Evolutionary conservation across 441 rosid species (phyloP).

Genomic region (Euphorbia schlechtendalii): DNA sequence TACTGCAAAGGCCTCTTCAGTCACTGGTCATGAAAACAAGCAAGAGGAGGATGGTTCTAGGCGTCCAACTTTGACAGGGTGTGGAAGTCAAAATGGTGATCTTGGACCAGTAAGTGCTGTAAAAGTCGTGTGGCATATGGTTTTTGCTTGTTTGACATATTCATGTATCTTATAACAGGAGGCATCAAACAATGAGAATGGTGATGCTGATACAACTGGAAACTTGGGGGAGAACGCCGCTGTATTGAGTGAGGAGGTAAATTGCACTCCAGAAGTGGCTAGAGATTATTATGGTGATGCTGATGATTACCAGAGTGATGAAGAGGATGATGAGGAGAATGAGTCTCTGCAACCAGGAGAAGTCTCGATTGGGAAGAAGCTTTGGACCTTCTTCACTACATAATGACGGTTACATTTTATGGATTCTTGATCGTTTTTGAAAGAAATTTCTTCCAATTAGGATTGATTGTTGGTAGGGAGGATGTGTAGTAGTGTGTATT

Average conservation of each 20-base stretch:
- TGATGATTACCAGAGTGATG: conserved; percentile 26
- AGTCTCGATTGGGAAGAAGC: conserved; percentile 75
- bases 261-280: conserved; percentile 45
- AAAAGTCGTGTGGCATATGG: no score
- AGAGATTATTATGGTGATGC: conserved; percentile 26
- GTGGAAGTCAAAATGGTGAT: conserved; percentile 55
- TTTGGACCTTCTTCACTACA: conserved; percentile 85
- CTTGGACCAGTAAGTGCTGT: conserved; percentile 42
- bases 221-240: conserved; percentile 32
- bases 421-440: conserved; percentile 19
- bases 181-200: conserved; percentile 29
- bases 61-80: conserved; percentile 34
- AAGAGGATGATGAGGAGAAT: conserved; percentile 42
- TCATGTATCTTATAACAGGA: conserved; percentile 30
- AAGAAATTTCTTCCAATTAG: conserved; percentile 14
- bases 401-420: conserved; percentile 20
- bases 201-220: conserved; percentile 36
- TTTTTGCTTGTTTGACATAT: no score
- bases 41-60: conserved; percentile 24
- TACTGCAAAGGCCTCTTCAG: conserved; percentile 23
- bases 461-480: conserved; percentile 32
- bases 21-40: conserved; percentile 31
- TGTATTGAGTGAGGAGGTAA: conserved; percentile 70
- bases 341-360: conserved; percentile 74
- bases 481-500: conserved; percentile 37